Evolutionary conservation across 257 asterid species (phyloP).

Genomic region (Perilla frutescens): DNA sequence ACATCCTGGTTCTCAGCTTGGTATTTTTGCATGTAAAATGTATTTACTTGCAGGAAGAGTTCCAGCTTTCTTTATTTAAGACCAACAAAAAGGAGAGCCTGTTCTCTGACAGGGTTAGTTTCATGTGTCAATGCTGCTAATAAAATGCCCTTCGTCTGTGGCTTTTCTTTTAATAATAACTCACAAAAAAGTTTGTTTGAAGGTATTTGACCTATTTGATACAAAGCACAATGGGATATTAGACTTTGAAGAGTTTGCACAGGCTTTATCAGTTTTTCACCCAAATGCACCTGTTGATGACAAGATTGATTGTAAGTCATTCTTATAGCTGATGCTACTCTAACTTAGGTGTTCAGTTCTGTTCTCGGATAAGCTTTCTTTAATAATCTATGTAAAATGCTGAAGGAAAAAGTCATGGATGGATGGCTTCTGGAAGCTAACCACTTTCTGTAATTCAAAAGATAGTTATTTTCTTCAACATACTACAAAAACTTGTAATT

Average conservation of each 20-base stretch:
- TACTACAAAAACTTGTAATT: not conserved
- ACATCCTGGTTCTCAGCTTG: slow-evolving; percentile 9
- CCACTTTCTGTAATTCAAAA: not conserved
- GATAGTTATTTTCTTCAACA: not conserved
- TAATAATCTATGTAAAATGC: not conserved
- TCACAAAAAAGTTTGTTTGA: slow-evolving; percentile 8
- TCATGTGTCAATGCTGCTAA: slow-evolving; percentile 35
- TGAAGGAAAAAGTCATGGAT: slow-evolving; percentile 4
- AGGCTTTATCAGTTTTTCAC: slow-evolving; percentile 82
- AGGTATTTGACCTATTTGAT: slow-evolving; percentile 87
- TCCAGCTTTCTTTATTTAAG: slow-evolving; percentile 85
- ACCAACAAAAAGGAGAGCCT: slow-evolving; percentile 77
- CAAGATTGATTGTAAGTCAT: slow-evolving; percentile 74
- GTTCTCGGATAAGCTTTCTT: slow-evolving; percentile 5
- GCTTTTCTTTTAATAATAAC: not conserved
- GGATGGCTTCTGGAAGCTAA: not conserved
- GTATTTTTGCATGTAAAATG: slow-evolving; percentile 22
- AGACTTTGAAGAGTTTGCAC: slow-evolving; percentile 86
- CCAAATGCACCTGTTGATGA: slow-evolving; percentile 81
- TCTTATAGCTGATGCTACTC: slow-evolving; percentile 8
- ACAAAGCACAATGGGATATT: slow-evolving; percentile 74
- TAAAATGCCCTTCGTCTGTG: slow-evolving; percentile 29
- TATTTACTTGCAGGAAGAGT: slow-evolving; percentile 71
- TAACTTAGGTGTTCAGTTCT: not conserved
- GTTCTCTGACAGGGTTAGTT: slow-evolving; percentile 84